Percentiles rank a stretch among this genome's conserved stretches.
Conservation (phyloP, 495 filamentous ascomycete species). For the Pyrenopolyporus hunteri region DNA sequence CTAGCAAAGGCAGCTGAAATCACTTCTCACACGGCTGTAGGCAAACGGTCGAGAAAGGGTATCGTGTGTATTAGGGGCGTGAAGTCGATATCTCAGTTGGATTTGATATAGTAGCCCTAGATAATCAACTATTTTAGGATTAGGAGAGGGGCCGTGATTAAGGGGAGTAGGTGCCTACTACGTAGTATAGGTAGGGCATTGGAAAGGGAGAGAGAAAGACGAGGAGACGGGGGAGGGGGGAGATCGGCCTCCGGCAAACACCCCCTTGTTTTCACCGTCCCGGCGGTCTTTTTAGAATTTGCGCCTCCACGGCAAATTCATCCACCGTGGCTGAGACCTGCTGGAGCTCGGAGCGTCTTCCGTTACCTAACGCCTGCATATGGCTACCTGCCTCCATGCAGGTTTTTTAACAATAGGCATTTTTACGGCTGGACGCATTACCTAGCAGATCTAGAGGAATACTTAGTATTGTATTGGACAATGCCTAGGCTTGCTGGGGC, state of each 20-base stretch:
- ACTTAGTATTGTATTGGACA: too few species aligned
- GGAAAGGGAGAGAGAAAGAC: not conserved
- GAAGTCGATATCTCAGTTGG: not conserved
- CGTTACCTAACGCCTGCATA: slow-evolving; percentile 9
- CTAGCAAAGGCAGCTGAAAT: not conserved
- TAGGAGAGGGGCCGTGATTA: slow-evolving; percentile 10
- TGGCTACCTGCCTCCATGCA: not conserved
- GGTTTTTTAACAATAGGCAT: slow-evolving; percentile 6
- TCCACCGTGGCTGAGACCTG: slow-evolving; percentile 29
- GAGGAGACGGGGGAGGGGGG: not conserved
- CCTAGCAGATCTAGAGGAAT: too few species aligned
- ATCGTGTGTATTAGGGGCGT: not conserved
- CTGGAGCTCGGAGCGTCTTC: slow-evolving; percentile 12
- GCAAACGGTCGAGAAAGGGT: not conserved
- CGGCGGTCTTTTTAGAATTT: not conserved
- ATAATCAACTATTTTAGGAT: not conserved
- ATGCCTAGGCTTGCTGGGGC: too few species aligned
- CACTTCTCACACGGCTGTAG: slow-evolving; percentile 8
- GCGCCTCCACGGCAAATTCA: slow-evolving; percentile 15
- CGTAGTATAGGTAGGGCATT: not conserved
- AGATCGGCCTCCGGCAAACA: slow-evolving; percentile 8
- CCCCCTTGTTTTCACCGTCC: slow-evolving; percentile 20
- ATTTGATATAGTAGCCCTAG: not conserved
- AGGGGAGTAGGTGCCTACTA: not conserved
- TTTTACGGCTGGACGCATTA: not conserved